Base-by-base conservation (phyloP, 2,329 filamentous ascomycete genomes). In the Arachnomyces sp. region DNA sequence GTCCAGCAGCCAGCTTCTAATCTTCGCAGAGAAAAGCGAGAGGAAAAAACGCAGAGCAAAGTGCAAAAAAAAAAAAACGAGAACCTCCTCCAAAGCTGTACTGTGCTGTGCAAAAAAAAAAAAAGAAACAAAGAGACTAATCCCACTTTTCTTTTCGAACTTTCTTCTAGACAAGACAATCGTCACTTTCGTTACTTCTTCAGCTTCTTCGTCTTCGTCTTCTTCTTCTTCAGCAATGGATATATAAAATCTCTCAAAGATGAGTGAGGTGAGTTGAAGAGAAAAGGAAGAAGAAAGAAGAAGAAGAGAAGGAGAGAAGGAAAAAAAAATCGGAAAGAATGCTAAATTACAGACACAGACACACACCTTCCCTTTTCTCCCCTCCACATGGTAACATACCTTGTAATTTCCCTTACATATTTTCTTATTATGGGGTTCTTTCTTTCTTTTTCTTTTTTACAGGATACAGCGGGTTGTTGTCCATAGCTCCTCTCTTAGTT, bases 281-380 rank as follows among this genome's bases (percentile, higher is more conserved):
- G 14, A 36, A 31, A 33, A n/a, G 39, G 34, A 29, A 44, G 43
- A 37, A 36, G 40, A 34, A 43, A 42, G 38, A 38, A 32, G 37
- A 36, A 41, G 39, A 33, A 43, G 36, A 37, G 31, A 46, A 35
- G 28, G 43, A 42, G 39, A 48, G 40, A 44, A 18, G 35, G 34
- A 44, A 48, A 34, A 45, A 47, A 45, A 33, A 36, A 50, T 41
- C 45, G 29, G 47, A 48, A 41, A 48, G 42, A 36, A 18, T 36
- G 31, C 32, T 32, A 8, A 9, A 34, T 11, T 15, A 7, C 12
- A 35, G 33, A 35, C 33, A 15, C 9, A 11, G 7, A 34, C 9
- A 34, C 14, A 34, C 31, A 34, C 9, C 8, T 14, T 11, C 9
- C 8, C 8, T 34, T 34, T 8, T 11, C 9, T 34, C 31, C n/a